Percentiles rank a stretch among this genome's conserved stretches.
phyloP scores from a whole-genome alignment of 176 grass and related monocot genomes.

The Rhipidocladum racemiflorum region DNA sequence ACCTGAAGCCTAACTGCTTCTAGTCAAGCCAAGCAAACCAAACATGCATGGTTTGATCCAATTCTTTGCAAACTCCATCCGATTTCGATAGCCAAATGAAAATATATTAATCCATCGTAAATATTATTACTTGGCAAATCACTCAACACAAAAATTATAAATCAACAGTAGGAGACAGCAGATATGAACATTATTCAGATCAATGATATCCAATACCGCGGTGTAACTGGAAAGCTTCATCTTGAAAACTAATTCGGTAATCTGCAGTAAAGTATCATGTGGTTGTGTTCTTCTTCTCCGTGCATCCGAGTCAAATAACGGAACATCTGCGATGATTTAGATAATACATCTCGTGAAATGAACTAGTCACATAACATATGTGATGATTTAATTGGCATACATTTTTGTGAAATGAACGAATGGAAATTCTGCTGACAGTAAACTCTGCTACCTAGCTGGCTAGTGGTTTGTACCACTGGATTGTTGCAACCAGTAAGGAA shows the following conservation, averaged over 20 bases:
- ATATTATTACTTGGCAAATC: no score
- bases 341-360: background rate
- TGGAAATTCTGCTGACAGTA: background rate
- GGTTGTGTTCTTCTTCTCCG: background rate
- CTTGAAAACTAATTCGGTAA: background rate
- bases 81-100: no score
- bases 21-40: no score
- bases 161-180: no score
- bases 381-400: background rate
- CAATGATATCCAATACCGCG: background rate
- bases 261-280: background rate
- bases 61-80: no score
- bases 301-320: background rate
- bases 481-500: background rate
- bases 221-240: background rate
- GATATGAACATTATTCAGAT: background rate
- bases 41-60: no score
- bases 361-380: background rate
- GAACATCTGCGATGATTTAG: background rate
- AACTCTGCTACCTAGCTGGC: background rate
- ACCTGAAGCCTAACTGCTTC: no score
- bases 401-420: background rate
- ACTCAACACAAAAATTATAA: no score
- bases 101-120: no score
- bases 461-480: background rate